Evolutionary conservation across 805 yeast genomes (phyloP).

Genomic region (Candida wancherniae): DNA sequence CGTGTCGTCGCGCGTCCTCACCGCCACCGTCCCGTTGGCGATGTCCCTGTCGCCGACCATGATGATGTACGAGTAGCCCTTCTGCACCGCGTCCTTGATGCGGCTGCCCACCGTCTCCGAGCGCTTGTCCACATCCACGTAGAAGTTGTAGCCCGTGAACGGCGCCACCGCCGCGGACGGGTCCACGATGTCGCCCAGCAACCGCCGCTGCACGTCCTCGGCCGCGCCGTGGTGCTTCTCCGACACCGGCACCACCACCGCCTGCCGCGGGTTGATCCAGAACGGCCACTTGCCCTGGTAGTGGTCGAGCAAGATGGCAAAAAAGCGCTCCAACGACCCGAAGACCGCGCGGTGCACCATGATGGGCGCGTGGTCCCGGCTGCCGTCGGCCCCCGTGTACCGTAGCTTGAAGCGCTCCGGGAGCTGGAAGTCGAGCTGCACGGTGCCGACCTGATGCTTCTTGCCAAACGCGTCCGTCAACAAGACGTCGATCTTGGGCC

Average conservation of each 20-base stretch:
- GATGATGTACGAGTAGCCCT: conserved; percentile 75
- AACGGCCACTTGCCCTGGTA: conserved; percentile 95
- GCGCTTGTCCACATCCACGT: conserved; percentile 71
- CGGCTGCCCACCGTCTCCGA: conserved; percentile 76
- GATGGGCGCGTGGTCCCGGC: conserved; percentile 65
- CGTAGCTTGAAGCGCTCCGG: conserved; percentile 78
- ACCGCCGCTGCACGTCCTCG: conserved; percentile 35
- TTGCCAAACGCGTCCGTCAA: conserved; percentile 77
- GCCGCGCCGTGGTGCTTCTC: conserved; percentile 57
- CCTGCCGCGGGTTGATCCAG: conserved; percentile 93
- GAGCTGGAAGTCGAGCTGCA: conserved; percentile 91
- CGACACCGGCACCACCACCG: conserved; percentile 75
- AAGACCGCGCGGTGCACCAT: conserved; percentile 94
- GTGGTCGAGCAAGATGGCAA: conserved; percentile 87
- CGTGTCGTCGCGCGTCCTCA: conserved; percentile 54
- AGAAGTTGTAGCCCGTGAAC: conserved; percentile 55
- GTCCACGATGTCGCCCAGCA: conserved; percentile 42
- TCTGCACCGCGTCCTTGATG: conserved; percentile 69
- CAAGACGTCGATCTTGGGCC: conserved; percentile 90
- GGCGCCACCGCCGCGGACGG: conserved; percentile 42
- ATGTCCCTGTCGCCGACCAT: conserved; percentile 86
- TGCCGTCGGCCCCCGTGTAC: conserved; percentile 52
- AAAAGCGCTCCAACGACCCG: conserved; percentile 89
- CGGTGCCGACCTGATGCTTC: conserved; percentile 90
- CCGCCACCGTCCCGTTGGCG: conserved; percentile 51